Conservation (phyloP, 2,329 filamentous ascomycete species). For the Claviceps paspali region DNA sequence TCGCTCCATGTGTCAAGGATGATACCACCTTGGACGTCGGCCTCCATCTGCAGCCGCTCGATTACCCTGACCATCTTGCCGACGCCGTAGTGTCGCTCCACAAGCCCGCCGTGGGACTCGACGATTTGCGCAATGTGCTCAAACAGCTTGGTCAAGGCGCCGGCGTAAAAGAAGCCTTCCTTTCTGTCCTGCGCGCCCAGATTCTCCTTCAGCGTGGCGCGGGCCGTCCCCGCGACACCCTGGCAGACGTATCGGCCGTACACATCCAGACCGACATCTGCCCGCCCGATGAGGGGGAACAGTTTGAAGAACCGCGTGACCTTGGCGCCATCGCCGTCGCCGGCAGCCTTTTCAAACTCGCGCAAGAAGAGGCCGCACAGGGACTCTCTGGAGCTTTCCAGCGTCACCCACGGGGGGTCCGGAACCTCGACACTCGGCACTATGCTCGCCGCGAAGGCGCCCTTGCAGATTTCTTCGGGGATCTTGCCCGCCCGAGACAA, state of each 20-base stretch:
- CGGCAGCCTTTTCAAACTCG: conserved; percentile 86
- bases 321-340: conserved; percentile 72
- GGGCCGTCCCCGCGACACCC: conserved; percentile 73
- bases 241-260: conserved; percentile 95
- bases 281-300: conserved; percentile 81
- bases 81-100: conserved; percentile 83
- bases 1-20: conserved; percentile 93
- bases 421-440: conserved; percentile 94
- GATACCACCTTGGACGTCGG: conserved; percentile 90
- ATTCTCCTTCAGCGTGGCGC: conserved; percentile 61
- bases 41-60: conserved; percentile 82
- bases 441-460: conserved; percentile 78
- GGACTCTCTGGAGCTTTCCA: conserved; percentile 77
- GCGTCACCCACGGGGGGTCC: conserved; percentile 72
- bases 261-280: conserved; percentile 80
- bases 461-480: conserved; percentile 63
- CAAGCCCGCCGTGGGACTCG: conserved; percentile 76
- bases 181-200: conserved; percentile 32
- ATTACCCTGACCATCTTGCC: conserved; percentile 94
- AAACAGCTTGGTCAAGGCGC: conserved; percentile 78
- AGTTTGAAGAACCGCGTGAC: conserved; percentile 97
- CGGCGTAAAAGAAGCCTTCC: conserved; percentile 84
- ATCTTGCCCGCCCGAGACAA: conserved; percentile 70
- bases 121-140: conserved; percentile 97
- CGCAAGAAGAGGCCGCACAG: conserved; percentile 80